Evolutionary conservation across 139 green algal species (phyloP), one percentile per base, ranked within the genome.

Genomic region (Limnomonas spitsbergensis): DNA sequence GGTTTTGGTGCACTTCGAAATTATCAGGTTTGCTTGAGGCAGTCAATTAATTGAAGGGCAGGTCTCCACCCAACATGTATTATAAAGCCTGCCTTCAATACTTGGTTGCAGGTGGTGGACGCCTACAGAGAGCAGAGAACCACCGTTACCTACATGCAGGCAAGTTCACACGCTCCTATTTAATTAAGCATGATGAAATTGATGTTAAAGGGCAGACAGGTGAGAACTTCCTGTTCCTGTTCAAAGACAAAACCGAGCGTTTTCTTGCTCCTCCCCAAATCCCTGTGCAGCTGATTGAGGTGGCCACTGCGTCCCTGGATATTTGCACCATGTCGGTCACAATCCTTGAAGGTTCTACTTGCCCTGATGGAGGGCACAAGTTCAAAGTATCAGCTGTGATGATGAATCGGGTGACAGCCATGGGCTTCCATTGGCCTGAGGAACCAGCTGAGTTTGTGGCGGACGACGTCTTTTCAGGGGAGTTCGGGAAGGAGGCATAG

Each of bases 371-470:
- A 26, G 68, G 68, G 36, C 68, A 74, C 36, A 74, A 74, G 68
- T 74, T 74, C 68, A 74, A 74, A 32, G 68, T 74, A 32, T 53
- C 68, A 42, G 68, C 68, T 32, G 24, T 74, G 3, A 74, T 74
- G 68, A 74, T 47, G 68, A 42, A 74, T 32, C 68, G 68, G 3
- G 29, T 6, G 14, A 47, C 14, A 6, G 68, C 34, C 3, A 26
- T 53, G 4, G 34, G 35, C 4, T 74, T 74, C 36, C 3, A 3
- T 6, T 74, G 68, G 68, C 68, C 68, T 6, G 68, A 74, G 9
- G 36, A 74, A 32, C 68, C 68, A 35, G 68, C 68, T 26, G 14
- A 39, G 68, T 74, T 74, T 24, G 68, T 74, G 14, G 68, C 68
- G 4, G 36, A 42, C 35, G 68, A 74, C 35, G 36, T 74, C 7